Base-by-base conservation (phyloP, 352 stramenopile species). In the Pythium insidiosum region DNA sequence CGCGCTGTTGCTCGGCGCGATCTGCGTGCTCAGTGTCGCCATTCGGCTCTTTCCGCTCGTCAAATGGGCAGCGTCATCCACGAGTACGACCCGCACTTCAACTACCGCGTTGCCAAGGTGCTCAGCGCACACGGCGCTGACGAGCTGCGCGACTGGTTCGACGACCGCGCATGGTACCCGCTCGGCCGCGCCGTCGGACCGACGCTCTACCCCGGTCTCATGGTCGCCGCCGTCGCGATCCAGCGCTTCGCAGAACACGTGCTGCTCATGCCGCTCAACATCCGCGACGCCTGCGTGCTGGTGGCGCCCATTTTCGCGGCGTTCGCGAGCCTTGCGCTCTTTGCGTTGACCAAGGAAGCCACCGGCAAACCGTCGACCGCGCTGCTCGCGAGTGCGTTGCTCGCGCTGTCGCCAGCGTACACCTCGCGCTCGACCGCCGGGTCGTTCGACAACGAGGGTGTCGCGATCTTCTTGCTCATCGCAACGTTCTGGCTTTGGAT, bases 381-480 rank as follows among this genome's bases (percentile, higher is more conserved):
- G 23, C 47, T 97, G 21, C 75, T 94, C 43, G 90, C 93, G 0
- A 82, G 95, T 10, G 81, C 83, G 47, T 86, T 99, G 44, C 93
- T 98, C 53, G 83, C 71, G 23, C 79, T 99, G 31, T 91, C 97
- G n/a, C 96, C 97, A 2, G 94, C 95, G 21, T 97, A 99, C 72
- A 91, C 99, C 43, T 96, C 97, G 52, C 77, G 95, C n/a, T 98
- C 86, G 18, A 94, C 98, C 3, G 97, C 89, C 5, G 97, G 97
- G 11, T 96, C 91, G 11, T 99, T 97, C 54, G 97, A 99, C 62
- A 99, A 99, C 59, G 97, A 99, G 67, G 88, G 77, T 55, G 85
- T 99, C 19, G 96, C 97, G 4, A 98, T 99, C 50, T 98, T 97
- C 50, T 81, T 97, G 23, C 94, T 99, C 64, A 82, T 97, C 24